phyloP scores from a whole-genome alignment of 2,329 filamentous ascomycete species.

The Tolypocladium tundrense region DNA sequence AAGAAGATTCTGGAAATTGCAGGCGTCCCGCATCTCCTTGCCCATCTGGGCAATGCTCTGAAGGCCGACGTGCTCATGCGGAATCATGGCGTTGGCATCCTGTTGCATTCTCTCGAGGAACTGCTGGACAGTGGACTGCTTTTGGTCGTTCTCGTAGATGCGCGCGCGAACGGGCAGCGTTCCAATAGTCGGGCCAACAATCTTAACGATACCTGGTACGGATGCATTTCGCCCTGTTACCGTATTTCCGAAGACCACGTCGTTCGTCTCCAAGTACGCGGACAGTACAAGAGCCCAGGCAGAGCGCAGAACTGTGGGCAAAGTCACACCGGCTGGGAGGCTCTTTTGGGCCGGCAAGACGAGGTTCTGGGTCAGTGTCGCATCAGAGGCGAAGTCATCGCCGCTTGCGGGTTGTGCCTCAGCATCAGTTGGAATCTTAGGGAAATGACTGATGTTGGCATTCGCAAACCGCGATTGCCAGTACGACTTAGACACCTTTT shows the following conservation, averaged over 20 bases:
- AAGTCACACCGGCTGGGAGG: neutral
- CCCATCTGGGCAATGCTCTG: conserved; percentile 4
- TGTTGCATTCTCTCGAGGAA: conserved; percentile 9
- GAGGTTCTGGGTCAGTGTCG: neutral
- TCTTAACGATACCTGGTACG: conserved; percentile 10
- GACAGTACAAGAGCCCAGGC: conserved; percentile 16
- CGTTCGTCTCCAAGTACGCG: conserved; percentile 7
- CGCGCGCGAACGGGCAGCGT: conserved; percentile 8
- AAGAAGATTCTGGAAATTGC: conserved; percentile 2
- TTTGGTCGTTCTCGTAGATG: neutral
- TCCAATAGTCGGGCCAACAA: conserved; percentile 11
- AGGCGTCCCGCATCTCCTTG: neutral
- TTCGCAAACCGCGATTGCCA: neutral
- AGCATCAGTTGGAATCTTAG: neutral
- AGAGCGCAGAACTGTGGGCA: conserved; percentile 13
- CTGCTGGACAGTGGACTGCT: conserved; percentile 4
- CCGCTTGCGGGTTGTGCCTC: neutral
- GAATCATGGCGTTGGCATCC: conserved; percentile 8
- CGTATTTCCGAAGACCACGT: conserved; percentile 14
- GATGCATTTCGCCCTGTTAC: conserved; percentile 14
- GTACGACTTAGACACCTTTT: neutral
- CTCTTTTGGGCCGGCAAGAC: neutral
- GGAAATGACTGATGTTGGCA: neutral
- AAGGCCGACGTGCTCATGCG: conserved; percentile 9
- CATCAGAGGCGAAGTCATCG: neutral